Percentiles rank a stretch among this genome's conserved stretches.
phyloP scores from a whole-genome alignment of 352 stramenopile genomes.

The Phytophthora brassicae region DNA sequence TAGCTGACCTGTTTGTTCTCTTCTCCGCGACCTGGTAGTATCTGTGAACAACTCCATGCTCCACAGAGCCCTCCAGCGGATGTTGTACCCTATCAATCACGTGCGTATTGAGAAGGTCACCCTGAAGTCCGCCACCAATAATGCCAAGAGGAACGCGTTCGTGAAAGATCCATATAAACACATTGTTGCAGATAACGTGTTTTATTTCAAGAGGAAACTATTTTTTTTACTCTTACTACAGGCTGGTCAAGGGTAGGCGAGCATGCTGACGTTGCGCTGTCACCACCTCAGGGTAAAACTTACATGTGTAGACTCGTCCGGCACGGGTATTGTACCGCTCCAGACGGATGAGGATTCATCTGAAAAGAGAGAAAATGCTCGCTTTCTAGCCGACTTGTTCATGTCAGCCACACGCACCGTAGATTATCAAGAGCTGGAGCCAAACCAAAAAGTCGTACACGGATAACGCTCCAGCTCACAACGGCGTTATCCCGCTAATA shows the following conservation, averaged over 20 bases:
- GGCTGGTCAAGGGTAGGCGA: neutral
- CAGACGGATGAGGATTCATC: neutral
- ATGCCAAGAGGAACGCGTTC: too few species aligned
- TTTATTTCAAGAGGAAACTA: too few species aligned
- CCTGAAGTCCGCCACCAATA: too few species aligned
- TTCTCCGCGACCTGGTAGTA: too few species aligned
- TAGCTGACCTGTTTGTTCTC: too few species aligned
- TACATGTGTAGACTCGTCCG: neutral
- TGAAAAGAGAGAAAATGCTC: neutral
- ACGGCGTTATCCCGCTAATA: neutral
- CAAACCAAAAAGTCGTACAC: neutral
- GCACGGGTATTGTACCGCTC: neutral
- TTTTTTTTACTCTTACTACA: too few species aligned
- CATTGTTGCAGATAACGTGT: too few species aligned
- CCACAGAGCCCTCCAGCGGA: too few species aligned
- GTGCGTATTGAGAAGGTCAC: too few species aligned
- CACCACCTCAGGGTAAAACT: neutral
- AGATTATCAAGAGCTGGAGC: neutral
- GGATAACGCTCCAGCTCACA: neutral
- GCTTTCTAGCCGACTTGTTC: neutral
- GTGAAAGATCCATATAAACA: neutral
- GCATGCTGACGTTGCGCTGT: neutral
- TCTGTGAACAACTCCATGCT: too few species aligned
- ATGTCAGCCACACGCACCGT: neutral
- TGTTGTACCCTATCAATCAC: too few species aligned